Base-by-base conservation (phyloP, 169 alveolate species). In the Plasmodium sp. region DNA sequence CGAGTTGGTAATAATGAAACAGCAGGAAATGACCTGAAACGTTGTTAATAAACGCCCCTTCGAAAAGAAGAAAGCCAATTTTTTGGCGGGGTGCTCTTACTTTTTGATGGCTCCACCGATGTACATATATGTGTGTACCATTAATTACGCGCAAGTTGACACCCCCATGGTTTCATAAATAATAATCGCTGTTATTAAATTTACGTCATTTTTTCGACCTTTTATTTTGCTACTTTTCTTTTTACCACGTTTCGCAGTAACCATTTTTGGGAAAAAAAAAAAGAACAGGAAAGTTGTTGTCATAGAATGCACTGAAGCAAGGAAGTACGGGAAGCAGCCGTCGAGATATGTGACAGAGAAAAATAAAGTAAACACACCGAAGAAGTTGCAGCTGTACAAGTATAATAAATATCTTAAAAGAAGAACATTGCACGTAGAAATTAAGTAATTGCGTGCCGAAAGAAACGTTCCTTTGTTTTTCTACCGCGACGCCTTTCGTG, bases 291-390 rank as follows among this genome's bases (percentile, higher is more conserved):
- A 84, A 73, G 85, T 96, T 51, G 84, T 96, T 43, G 94, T 97
- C 34, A 67, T 96, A 56, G 98, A 96, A 93, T 96, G 98, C 58
- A 96, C 97, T 36, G 97, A 95, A 93, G 96, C 97, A 18, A 83
- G 97, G 27, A 96, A 95, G 54, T 94, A 84, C 7, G 98, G 98
- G 14, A 56, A 93, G 54, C 97, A 92, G 27, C 97, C 98, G 14
- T 95, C 98, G 41, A 81, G 98, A 39, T 96, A 96, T 82, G 96
- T 94, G 67, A 95, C 98, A 16, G 95, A 96, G 51, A 96, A 96
- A 67, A 96, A 96, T 92, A 96, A 95, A 95, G 96, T 94, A 45
- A 96, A 96, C 84, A 96, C 97, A 41, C 98, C 98, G 54, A 95
- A 95, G 62, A 93, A 97, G 22, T 84, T 96, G 75, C 97, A 96